A percentile compares a stretch with the other conserved stretches of the same genome.
These are phyloP conservation scores for Aquilaria yunnanensis DNA, from an alignment of 345 rosid genomes.

Conservation along the genomic window DNA sequence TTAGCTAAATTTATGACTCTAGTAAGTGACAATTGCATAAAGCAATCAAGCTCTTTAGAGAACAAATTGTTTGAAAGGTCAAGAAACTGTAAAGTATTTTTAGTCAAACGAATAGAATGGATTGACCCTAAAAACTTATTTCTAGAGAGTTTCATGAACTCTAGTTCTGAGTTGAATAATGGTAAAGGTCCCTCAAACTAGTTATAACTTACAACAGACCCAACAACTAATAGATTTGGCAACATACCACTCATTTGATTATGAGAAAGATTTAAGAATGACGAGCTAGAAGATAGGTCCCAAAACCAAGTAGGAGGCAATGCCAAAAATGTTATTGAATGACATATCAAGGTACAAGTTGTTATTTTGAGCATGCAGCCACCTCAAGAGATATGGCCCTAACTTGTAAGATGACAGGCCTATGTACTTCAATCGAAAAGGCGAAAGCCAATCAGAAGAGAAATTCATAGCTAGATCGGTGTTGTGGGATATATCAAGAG, in stretches of 20 bases:
- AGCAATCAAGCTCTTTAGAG: constrained; percentile 2
- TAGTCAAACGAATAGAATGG: not conserved
- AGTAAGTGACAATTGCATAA: not conserved
- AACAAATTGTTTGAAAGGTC: constrained; percentile 6
- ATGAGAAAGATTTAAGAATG: not conserved
- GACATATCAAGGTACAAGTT: not conserved
- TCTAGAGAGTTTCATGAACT: not conserved
- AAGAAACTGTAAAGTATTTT: not conserved
- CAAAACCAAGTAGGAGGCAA: constrained; percentile 5
- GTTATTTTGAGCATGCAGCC: constrained; percentile 8
- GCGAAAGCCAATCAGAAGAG: constrained; percentile 4
- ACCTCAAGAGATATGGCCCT: constrained; percentile 4
- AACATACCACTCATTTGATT: not conserved
- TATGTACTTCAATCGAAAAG: not conserved
- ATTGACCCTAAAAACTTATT: constrained; percentile 6
- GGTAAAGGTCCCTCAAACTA: constrained; percentile 6
- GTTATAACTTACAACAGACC: constrained; percentile 5
- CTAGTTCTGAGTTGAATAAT: not conserved
- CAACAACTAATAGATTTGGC: constrained; percentile 3
- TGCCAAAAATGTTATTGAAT: not conserved
- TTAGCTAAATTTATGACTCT: not conserved
- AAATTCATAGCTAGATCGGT: not conserved
- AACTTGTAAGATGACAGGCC: not conserved
- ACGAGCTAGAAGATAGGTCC: not conserved
- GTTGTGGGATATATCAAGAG: not conserved